A percentile compares a stretch with the other conserved stretches of the same genome.
phyloP scores from a whole-genome alignment of 2,329 filamentous ascomycete species.

The Torrubiella hemipterigena region DNA sequence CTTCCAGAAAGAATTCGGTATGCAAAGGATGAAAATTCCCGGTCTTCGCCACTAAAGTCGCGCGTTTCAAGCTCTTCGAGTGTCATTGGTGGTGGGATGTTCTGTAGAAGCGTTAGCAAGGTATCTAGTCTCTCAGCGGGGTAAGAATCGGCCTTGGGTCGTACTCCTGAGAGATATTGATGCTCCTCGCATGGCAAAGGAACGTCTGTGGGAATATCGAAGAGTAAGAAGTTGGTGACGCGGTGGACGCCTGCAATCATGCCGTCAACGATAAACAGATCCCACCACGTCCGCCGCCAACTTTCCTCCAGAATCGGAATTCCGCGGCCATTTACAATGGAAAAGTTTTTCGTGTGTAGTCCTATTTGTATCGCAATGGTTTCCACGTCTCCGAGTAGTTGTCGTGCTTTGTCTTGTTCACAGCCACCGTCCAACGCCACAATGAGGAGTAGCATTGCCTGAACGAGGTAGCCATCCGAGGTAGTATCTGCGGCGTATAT shows the following conservation, averaged over 20 bases:
- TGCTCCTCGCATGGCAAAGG: constrained; percentile 72
- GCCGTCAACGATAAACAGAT: constrained; percentile 65
- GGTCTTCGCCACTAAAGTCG: constrained; percentile 59
- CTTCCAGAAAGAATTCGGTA: constrained; percentile 74
- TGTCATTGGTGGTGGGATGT: constrained; percentile 45
- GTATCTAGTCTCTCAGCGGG: not conserved
- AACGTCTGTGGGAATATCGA: constrained; percentile 54
- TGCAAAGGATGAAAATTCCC: constrained; percentile 69
- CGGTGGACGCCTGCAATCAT: constrained; percentile 73
- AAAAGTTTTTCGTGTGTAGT: constrained; percentile 59
- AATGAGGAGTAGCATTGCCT: constrained; percentile 65
- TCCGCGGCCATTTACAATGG: constrained; percentile 48
- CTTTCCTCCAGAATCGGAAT: constrained; percentile 66
- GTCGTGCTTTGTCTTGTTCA: constrained; percentile 55
- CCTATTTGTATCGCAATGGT: constrained; percentile 64
- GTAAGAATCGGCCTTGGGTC: constrained; percentile 12
- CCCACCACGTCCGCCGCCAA: constrained; percentile 88
- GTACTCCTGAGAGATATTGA: constrained; percentile 51
- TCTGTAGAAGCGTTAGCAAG: constrained; percentile 21
- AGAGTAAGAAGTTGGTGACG: constrained; percentile 57
- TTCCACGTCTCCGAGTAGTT: constrained; percentile 56
- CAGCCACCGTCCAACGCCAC: constrained; percentile 69
- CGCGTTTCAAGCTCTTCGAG: constrained; percentile 65
- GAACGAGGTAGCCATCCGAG: constrained; percentile 54
- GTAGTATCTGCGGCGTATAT: constrained; percentile 32